A percentile compares a stretch with the other conserved stretches of the same genome.
Evolutionary conservation across 2,329 filamentous ascomycete species (phyloP).

Genomic region (Metarhizium robertsii): DNA sequence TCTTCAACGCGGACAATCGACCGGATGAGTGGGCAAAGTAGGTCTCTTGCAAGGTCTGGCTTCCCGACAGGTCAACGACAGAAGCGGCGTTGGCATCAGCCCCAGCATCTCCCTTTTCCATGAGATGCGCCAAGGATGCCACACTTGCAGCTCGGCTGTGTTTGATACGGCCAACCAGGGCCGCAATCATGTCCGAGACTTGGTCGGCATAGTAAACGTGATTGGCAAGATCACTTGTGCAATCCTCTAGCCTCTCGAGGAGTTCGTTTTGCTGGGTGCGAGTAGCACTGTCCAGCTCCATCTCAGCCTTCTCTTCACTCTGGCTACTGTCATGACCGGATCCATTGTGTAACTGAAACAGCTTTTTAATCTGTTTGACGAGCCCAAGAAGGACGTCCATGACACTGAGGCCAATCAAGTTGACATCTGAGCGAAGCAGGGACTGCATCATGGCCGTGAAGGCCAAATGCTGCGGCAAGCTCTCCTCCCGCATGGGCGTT

Average conservation of each 20-base stretch:
- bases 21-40: conserved; percentile 45
- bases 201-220: conserved; percentile 97
- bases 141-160: conserved; percentile 41
- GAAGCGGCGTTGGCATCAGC: conserved; percentile 23
- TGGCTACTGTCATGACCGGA: conserved; percentile 19
- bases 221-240: conserved; percentile 83
- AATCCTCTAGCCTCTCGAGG: conserved; percentile 62
- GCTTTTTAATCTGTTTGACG: conserved; percentile 69
- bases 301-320: conserved; percentile 25
- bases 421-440: conserved; percentile 77
- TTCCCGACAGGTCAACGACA: conserved; percentile 30
- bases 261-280: conserved; percentile 51
- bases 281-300: conserved; percentile 20
- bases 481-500: conserved; percentile 59
- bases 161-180: conserved; percentile 70
- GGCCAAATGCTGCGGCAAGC: conserved; percentile 63
- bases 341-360: conserved; percentile 55
- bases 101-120: conserved; percentile 34
- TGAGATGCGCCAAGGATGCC: conserved; percentile 28
- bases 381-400: conserved; percentile 89
- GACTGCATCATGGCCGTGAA: conserved; percentile 72
- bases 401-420: conserved; percentile 88
- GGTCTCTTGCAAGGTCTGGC: conserved; percentile 37
- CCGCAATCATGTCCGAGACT: conserved; percentile 84
- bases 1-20: conserved; percentile 59